Evolutionary conservation across 192 early-diverging fungal species (phyloP), one percentile per base, ranked within the genome.

Genomic region (Paraglomus occultum): DNA sequence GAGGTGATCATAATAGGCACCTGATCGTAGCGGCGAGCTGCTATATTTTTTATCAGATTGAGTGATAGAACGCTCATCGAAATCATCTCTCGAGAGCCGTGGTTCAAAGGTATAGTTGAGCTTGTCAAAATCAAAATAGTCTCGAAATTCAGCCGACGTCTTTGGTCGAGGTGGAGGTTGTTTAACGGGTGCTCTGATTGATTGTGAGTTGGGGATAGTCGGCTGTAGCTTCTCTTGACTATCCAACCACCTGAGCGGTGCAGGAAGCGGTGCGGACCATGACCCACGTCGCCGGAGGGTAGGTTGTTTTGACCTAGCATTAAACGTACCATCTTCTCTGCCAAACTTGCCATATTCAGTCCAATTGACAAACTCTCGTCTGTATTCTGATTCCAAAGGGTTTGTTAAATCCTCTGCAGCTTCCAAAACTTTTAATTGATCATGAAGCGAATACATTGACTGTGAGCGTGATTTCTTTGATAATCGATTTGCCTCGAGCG

Each of bases 401-500:
- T 6, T 52, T 40, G 51, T 39, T 42, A 67, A 40, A n/a, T 67
- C 50, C n/a, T 42, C 14, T 1, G 65, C 65, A 38, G 39, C 14
- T 52, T 67, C 65, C 20, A 31, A 23, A 4, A 42, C 39, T 40
- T 67, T 67, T 48, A 67, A 52, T 67, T 67, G 64, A 67, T 67
- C 64, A 5, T 20, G 31, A 42, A 67, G 31, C 9, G 64, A 52
- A 40, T 67, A 67, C 64, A 67, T 67, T 53, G 64, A 67, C 40
- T 67, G 44, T 20, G 64, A 67, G 20, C 64, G 64, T 17, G 64
- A 67, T 67, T 67, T 67, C 53, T 67, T 67, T 5, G 64, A 67
- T 6, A 67, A 14, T 9, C 64, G 47, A 39, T 67, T 53, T 1
- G 64, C 64, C 43, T 67, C 64, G 23, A 67, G 31, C 38, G 64